A percentile compares a stretch with the other conserved stretches of the same genome.
phyloP scores from a whole-genome alignment of 352 stramenopile genomes.

The Phytophthora pini region DNA sequence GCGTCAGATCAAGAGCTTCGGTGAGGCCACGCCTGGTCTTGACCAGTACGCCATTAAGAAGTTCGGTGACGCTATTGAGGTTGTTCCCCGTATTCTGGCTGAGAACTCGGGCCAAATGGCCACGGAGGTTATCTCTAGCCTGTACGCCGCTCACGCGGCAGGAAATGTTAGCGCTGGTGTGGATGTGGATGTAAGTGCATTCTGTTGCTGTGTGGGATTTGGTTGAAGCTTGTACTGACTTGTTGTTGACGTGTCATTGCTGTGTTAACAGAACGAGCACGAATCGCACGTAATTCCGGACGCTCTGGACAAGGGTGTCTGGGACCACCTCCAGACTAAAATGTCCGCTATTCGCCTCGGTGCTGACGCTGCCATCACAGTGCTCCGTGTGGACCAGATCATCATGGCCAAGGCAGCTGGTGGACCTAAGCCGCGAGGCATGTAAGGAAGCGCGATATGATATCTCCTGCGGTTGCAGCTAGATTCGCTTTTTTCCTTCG shows the following conservation, averaged over 20 bases:
- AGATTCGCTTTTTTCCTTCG: constrained; percentile 32
- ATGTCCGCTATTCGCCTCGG: constrained; percentile 96
- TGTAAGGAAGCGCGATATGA: constrained; percentile 50
- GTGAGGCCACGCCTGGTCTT: constrained; percentile 95
- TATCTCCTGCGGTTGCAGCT: constrained; percentile 36
- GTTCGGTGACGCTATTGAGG: constrained; percentile 98
- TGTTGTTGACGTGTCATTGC: constrained; percentile 26
- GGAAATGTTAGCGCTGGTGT: constrained; percentile 93
- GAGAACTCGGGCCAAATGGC: constrained; percentile 98
- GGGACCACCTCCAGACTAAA: constrained; percentile 98
- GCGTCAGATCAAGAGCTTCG: constrained; percentile 94
- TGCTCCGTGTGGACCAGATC: constrained; percentile 99
- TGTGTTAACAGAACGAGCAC: constrained; percentile 59
- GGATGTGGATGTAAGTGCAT: constrained; percentile 91
- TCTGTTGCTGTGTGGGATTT: constrained; percentile 1
- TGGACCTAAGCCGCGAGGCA: constrained; percentile 92
- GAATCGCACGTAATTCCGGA: constrained; percentile 86
- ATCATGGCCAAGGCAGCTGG: constrained; percentile 99
- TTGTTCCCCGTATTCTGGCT: constrained; percentile 97
- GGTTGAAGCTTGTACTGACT: constrained; percentile 12
- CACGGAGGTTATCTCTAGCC: constrained; percentile 92
- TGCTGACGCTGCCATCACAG: constrained; percentile 97
- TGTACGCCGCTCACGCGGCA: constrained; percentile 95
- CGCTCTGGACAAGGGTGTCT: constrained; percentile 77
- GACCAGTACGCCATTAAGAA: constrained; percentile 99